phyloP scores from a whole-genome alignment of 306 rosid genomes.

The Hippophae gyantsensis region DNA sequence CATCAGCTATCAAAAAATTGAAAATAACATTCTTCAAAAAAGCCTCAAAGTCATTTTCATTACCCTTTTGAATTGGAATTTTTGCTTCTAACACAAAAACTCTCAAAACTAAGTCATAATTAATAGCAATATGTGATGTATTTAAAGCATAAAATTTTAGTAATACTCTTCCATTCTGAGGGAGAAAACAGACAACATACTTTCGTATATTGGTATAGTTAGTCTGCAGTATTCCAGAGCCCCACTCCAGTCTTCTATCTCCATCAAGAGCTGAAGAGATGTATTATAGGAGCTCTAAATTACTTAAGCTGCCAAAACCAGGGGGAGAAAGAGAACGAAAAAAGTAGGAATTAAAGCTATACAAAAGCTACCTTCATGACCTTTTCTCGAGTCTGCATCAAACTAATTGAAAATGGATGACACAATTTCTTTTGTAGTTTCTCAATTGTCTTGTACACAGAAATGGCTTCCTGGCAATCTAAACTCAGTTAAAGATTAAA shows the following conservation, averaged over 20 bases:
- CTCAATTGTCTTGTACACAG: slow-evolving; percentile 42
- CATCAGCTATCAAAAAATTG: too few relatives aligned
- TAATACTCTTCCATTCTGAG: slow-evolving; percentile 8
- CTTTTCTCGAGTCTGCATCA: slow-evolving; percentile 78
- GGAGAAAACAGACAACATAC: slow-evolving; percentile 34
- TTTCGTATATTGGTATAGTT: slow-evolving; percentile 78
- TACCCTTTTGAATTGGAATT: too few relatives aligned
- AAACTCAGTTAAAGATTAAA: slow-evolving; percentile 45
- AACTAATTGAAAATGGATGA: slow-evolving; percentile 55
- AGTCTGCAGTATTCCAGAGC: slow-evolving; percentile 76
- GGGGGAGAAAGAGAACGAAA: slow-evolving; percentile 1
- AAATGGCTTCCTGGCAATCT: slow-evolving; percentile 52
- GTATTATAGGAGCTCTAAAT: background rate
- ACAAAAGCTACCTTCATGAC: slow-evolving; percentile 52
- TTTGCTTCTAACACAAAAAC: too few relatives aligned
- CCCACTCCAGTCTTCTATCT: slow-evolving; percentile 67
- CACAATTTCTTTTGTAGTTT: slow-evolving; percentile 50
- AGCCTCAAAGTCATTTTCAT: too few relatives aligned
- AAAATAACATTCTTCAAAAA: too few relatives aligned
- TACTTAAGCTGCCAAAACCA: background rate
- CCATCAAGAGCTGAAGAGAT: slow-evolving; percentile 63
- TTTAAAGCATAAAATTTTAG: slow-evolving; percentile 3
- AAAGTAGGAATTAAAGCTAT: background rate
- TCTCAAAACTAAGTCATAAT: too few relatives aligned
- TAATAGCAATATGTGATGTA: slow-evolving; percentile 3